Evolutionary conservation across 495 filamentous ascomycete species (phyloP), one percentile per base, ranked within the genome.

Genomic region (Hyaloscypha finlandica): DNA sequence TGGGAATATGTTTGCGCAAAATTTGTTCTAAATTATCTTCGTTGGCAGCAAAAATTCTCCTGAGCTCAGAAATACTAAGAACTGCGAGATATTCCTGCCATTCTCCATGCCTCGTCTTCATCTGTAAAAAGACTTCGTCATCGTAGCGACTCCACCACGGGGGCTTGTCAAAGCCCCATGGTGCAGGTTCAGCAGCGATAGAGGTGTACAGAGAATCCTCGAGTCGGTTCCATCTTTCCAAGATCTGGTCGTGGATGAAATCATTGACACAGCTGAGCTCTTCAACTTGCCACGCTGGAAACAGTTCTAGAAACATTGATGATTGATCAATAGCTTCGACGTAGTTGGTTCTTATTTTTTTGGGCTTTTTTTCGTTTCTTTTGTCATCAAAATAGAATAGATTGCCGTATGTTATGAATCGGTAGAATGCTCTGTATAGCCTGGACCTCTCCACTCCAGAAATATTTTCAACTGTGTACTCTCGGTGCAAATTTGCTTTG

Each of bases 261-360:
- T 60, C 58, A 30, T 60, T 60, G 16, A 60, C 22, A 20, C 25
- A 33, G 58, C 58, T 60, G 32, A 60, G 58, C 37, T 60, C 58
- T 39, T 60, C 58, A 20, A 60, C 19, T 35, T 60, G 4, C 29
- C 32, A 60, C 8, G 58, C 58, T 12, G 32, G 19, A 20, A 61
- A 53, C 5, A 37, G 33, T 4, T 11, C 11, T 11, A 37, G 33
- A 11, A 37, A 37, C 4, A 37, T 37, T 5, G 4, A 11, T 37
- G 33, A 37, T 37, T 37, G 33, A 37, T 37, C 33, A 37, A 5
- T 5, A 5, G 33, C 33, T 37, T 11, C 33, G 11, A 37, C 11
- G 33, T 5, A 37, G 4, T 4, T 5, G 11, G 33, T 37, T 37
- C 33, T 37, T 11, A 11, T 5, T 37, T 4, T 5, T 37, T 37